phyloP scores from a whole-genome alignment of 2,329 filamentous ascomycete species.

The Fusarium armeniacum region DNA sequence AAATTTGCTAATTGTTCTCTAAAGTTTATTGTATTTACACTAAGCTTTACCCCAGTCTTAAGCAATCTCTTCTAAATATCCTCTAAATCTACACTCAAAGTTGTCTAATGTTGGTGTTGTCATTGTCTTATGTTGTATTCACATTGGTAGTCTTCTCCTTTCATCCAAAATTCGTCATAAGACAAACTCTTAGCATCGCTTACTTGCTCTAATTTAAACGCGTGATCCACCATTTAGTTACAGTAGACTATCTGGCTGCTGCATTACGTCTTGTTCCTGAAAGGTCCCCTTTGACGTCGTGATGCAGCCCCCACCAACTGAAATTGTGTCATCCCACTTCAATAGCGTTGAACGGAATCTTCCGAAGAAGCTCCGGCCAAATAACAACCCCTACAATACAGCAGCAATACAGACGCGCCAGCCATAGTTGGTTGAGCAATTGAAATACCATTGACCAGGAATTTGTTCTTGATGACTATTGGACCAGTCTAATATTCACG shows the following conservation, averaged over 20 bases:
- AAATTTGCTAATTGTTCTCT: not conserved
- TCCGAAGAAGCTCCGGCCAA: conserved; percentile 37
- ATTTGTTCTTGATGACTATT: not conserved
- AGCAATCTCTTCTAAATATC: not conserved
- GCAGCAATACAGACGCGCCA: conserved; percentile 3
- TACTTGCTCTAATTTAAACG: not conserved
- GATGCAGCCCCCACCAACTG: conserved; percentile 22
- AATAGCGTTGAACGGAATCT: conserved; percentile 7
- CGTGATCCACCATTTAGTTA: too few species aligned
- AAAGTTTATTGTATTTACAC: not conserved
- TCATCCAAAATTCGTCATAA: not conserved
- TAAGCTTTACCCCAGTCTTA: not conserved
- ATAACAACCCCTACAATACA: conserved; percentile 17
- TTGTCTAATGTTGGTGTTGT: not conserved
- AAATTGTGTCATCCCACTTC: conserved; percentile 30
- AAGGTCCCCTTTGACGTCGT: conserved; percentile 12
- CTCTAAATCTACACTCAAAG: not conserved
- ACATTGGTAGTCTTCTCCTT: not conserved
- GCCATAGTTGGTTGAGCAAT: not conserved
- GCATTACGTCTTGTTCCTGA: not conserved
- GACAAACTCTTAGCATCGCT: not conserved
- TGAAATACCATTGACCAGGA: not conserved
- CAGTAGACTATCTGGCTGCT: not conserved
- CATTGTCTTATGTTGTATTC: not conserved
- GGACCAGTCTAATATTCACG: not conserved